Evolutionary conservation across 192 early-diverging fungal species (phyloP), one percentile per base, ranked within the genome.

Genomic region (Gaertneriomyces semiglobifer): DNA sequence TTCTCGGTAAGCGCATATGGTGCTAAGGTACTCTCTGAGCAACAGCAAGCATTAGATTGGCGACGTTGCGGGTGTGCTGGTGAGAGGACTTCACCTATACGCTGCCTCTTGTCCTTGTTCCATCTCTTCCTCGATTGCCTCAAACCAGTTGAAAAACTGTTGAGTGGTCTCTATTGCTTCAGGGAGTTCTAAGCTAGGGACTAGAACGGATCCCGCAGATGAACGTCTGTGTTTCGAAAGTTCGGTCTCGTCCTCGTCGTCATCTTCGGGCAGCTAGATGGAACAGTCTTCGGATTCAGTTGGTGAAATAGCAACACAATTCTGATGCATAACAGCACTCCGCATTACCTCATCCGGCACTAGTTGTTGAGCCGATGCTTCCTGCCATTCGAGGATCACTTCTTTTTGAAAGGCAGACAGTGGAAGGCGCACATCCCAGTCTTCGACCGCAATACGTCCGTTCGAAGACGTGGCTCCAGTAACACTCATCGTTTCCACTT

Each of bases 101-200:
- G 86, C 78, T 65, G 92, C 91, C 65, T 93, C 93, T 65, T 91
- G 91, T 62, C 90, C 93, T 59, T 88, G 79, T 57, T 93, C 91
- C 86, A 95, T 89, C 47, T 89, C 84, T 41, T 76, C 68, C 70
- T 97, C 93, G 6, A 91, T 84, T 9, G 59, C 66, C 14, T 90
- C 80, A 77, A 94, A 95, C 96, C 96, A 99, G 64, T 92, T 88
- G 60, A 97, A 85, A 62, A 99, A 99, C 79, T 98, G 88, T 38
- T 93, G 91, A 0, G 90, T 88, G 3, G 88, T 96, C 53, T 94
- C 88, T 45, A 98, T 89, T 2, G 74, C 67, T 38, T 65, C 44
- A 12, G 25, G 11, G 1, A 69, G 44, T 4, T 50, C 54, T 20
- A 74, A 46, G 5, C 50, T 20, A 12, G 47, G 14, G 65, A n/a